Conservation (phyloP, 371 early-diverging fungal species). For the Saksenaea vasiformis region DNA sequence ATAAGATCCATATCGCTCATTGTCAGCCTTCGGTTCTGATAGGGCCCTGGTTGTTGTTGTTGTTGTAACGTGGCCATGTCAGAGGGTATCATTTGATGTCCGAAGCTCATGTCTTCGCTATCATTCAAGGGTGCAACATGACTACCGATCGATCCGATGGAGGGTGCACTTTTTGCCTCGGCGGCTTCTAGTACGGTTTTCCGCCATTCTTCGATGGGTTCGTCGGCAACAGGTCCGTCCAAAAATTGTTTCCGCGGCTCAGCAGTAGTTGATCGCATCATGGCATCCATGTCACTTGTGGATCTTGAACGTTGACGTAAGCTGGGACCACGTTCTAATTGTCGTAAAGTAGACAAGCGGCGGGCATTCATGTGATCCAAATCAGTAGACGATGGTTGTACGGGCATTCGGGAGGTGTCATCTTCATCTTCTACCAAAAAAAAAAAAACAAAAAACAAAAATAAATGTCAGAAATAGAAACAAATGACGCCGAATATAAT, state of each 20-base stretch:
- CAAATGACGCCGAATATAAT: background rate
- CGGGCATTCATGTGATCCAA: slow-evolving; percentile 17
- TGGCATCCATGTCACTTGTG: slow-evolving; percentile 7
- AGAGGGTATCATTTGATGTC: slow-evolving; percentile 3
- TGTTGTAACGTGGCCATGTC: background rate
- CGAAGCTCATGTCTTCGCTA: background rate
- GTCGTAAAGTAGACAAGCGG: slow-evolving; percentile 29
- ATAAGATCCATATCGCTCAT: slow-evolving; percentile 39
- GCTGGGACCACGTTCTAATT: slow-evolving; percentile 28
- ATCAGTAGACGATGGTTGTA: slow-evolving; percentile 5
- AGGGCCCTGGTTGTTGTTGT: background rate
- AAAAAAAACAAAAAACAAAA: background rate
- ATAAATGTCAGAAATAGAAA: slow-evolving; percentile 7
- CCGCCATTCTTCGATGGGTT: slow-evolving; percentile 37
- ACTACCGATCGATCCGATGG: background rate
- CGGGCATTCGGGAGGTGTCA: background rate
- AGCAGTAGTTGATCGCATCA: background rate
- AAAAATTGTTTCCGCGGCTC: background rate
- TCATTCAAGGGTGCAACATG: background rate
- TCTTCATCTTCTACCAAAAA: background rate
- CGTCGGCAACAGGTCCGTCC: background rate
- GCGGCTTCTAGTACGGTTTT: slow-evolving; percentile 29
- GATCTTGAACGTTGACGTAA: slow-evolving; percentile 28
- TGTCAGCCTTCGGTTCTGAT: slow-evolving; percentile 27
- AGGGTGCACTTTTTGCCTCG: slow-evolving; percentile 24